These are phyloP conservation scores for Cladosporium cucumerinum DNA, from an alignment of 2,329 filamentous ascomycete genomes.

Conservation along the genomic window DNA sequence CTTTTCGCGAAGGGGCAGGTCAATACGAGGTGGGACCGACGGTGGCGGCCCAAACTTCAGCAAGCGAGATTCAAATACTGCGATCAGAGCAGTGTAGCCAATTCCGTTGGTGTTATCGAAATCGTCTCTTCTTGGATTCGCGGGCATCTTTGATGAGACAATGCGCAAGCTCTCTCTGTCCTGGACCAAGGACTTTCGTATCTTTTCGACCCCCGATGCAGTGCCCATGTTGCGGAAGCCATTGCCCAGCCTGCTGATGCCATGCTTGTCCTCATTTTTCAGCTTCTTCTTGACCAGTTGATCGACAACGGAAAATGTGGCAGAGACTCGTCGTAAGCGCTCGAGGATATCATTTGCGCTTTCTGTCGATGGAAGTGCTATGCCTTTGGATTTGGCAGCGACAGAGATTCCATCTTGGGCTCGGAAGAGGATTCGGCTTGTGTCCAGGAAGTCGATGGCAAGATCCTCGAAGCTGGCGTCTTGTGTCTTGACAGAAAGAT, in stretches of 20 bases:
- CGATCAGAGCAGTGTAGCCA: conserved; percentile 64
- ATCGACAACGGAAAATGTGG: conserved; percentile 62
- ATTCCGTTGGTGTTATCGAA: conserved; percentile 57
- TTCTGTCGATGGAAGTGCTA: conserved; percentile 37
- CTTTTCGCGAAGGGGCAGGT: not conserved
- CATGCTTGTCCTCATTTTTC: conserved; percentile 56
- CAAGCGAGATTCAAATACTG: conserved; percentile 46
- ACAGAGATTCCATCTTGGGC: conserved; percentile 64
- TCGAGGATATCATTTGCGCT: conserved; percentile 62
- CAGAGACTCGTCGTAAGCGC: conserved; percentile 59
- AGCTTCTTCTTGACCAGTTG: conserved; percentile 46
- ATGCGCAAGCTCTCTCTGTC: conserved; percentile 57
- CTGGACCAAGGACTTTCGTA: conserved; percentile 55
- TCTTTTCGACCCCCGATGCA: conserved; percentile 60
- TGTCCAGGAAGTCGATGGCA: conserved; percentile 64
- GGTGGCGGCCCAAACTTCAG: conserved; percentile 25
- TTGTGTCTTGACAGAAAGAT: conserved; percentile 47
- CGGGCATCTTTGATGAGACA: conserved; percentile 39
- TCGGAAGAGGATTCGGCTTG: conserved; percentile 60
- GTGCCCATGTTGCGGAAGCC: conserved; percentile 63
- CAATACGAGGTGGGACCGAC: not conserved
- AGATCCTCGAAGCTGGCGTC: conserved; percentile 43
- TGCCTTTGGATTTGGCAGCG: conserved; percentile 47
- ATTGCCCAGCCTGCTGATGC: conserved; percentile 58
- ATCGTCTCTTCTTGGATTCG: conserved; percentile 58